Evolutionary conservation across 106 monocot species (phyloP).

Genomic region (Phalaenopsis aphrodite): DNA sequence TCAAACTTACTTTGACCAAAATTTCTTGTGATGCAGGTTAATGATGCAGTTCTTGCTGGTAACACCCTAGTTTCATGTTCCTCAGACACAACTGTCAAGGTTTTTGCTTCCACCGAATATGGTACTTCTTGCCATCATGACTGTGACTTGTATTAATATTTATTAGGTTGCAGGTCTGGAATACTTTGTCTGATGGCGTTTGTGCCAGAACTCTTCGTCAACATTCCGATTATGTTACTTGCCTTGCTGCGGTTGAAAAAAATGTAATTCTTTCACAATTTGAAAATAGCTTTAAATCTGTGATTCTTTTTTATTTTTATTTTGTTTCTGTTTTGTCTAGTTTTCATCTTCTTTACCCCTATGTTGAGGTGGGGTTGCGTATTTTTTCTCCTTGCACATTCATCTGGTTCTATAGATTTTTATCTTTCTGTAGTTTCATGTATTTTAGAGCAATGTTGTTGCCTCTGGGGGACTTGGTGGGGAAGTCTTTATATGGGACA

Average conservation of each 20-base stretch:
- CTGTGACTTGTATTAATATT: slow-evolving; percentile 3
- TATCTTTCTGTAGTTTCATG: slow-evolving; percentile 31
- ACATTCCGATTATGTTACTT: slow-evolving; percentile 97
- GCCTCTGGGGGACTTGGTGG: slow-evolving; percentile 96
- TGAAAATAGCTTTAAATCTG: not conserved
- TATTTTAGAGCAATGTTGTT: slow-evolving; percentile 85
- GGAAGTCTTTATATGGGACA: slow-evolving; percentile 97
- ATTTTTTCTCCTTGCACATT: not conserved
- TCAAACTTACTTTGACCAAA: not conserved
- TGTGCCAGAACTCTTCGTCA: slow-evolving; percentile 89
- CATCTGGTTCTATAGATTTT: slow-evolving; percentile 13
- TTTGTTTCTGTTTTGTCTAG: not conserved
- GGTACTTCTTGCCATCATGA: not conserved
- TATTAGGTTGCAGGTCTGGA: slow-evolving; percentile 55
- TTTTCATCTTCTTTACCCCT: not conserved
- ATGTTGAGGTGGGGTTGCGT: not conserved
- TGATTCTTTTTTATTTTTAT: not conserved
- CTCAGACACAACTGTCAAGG: slow-evolving; percentile 94
- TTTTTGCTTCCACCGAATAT: slow-evolving; percentile 12
- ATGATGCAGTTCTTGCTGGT: slow-evolving; percentile 83
- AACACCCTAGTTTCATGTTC: slow-evolving; percentile 88
- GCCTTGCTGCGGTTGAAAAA: slow-evolving; percentile 72
- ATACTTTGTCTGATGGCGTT: slow-evolving; percentile 61
- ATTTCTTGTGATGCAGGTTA: slow-evolving; percentile 49
- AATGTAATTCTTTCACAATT: slow-evolving; percentile 49